Evolutionary conservation across 495 filamentous ascomycete genomes (phyloP).

Genomic region (Penicillium pancosmium): DNA sequence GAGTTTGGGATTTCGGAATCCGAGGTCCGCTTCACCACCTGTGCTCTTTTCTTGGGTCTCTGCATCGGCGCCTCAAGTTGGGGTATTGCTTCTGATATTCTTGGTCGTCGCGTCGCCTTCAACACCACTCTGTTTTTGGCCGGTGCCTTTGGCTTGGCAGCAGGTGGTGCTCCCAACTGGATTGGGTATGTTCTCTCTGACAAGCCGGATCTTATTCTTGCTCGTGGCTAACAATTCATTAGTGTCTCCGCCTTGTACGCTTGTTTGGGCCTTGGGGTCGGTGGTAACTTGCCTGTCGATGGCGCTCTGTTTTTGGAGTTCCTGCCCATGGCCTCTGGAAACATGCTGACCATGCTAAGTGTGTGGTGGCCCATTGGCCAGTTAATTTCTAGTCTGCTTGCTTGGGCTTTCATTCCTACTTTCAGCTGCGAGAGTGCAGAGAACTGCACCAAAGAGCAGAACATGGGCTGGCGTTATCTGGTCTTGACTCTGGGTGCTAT

Average conservation of each 20-base stretch:
- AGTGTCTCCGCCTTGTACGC: constrained; percentile 50
- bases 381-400: constrained; percentile 53
- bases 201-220: background rate
- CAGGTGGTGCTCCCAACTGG: constrained; percentile 56
- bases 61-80: constrained; percentile 62
- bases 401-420: constrained; percentile 60
- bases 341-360: constrained; percentile 58
- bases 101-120: constrained; percentile 62
- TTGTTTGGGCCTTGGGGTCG: constrained; percentile 58
- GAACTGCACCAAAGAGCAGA: constrained; percentile 60
- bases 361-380: constrained; percentile 65
- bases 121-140: constrained; percentile 59
- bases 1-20: constrained; percentile 56
- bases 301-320: constrained; percentile 65
- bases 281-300: constrained; percentile 60
- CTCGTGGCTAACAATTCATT: background rate
- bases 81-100: constrained; percentile 59
- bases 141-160: constrained; percentile 57
- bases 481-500: constrained; percentile 70
- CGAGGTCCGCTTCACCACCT: constrained; percentile 57
- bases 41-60: constrained; percentile 57
- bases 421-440: constrained; percentile 48
- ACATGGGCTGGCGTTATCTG: constrained; percentile 86
- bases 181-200: constrained; percentile 39
- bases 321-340: constrained; percentile 54